Conservation (phyloP, 768 basidiomycete species). For the Boletus tylopilopsis region DNA sequence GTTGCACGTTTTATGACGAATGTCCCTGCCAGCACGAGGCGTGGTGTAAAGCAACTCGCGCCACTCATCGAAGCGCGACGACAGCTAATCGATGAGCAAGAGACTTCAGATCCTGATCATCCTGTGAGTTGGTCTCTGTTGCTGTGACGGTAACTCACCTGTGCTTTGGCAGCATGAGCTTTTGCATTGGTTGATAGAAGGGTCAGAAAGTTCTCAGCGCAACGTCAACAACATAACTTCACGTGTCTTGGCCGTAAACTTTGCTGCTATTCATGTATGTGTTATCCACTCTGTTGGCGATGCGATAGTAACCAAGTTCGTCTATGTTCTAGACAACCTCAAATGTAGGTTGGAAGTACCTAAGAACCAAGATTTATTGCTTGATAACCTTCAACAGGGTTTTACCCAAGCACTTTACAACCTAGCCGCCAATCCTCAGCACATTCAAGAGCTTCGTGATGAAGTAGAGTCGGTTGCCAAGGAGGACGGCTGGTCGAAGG, state of each 20-base stretch:
- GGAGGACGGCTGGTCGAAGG: slow-evolving; percentile 19
- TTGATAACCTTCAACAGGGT: neutral
- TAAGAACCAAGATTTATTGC: neutral
- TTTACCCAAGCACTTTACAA: slow-evolving; percentile 10
- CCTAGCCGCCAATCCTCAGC: slow-evolving; percentile 14
- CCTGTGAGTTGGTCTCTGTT: neutral
- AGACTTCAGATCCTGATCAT: too few relatives aligned
- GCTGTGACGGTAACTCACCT: neutral
- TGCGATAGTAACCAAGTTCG: neutral
- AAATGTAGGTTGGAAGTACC: neutral
- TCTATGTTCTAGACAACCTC: slow-evolving; percentile 5
- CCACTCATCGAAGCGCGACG: slow-evolving; percentile 23
- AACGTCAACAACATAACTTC: slow-evolving; percentile 19
- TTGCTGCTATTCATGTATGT: slow-evolving; percentile 23
- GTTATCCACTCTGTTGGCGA: fast-evolving
- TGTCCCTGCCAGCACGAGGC: slow-evolving; percentile 4
- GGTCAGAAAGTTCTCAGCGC: slow-evolving; percentile 13
- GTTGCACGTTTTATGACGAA: neutral
- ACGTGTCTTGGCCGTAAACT: slow-evolving; percentile 15
- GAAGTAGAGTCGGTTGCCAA: slow-evolving; percentile 12
- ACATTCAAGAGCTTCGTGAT: slow-evolving; percentile 12
- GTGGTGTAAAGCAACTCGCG: slow-evolving; percentile 14
- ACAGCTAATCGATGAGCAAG: neutral
- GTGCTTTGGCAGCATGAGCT: slow-evolving; percentile 27
- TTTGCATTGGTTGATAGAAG: slow-evolving; percentile 32